Conservation (phyloP, 2,329 filamentous ascomycete genomes). For the Cladosporium cucumerinum region DNA sequence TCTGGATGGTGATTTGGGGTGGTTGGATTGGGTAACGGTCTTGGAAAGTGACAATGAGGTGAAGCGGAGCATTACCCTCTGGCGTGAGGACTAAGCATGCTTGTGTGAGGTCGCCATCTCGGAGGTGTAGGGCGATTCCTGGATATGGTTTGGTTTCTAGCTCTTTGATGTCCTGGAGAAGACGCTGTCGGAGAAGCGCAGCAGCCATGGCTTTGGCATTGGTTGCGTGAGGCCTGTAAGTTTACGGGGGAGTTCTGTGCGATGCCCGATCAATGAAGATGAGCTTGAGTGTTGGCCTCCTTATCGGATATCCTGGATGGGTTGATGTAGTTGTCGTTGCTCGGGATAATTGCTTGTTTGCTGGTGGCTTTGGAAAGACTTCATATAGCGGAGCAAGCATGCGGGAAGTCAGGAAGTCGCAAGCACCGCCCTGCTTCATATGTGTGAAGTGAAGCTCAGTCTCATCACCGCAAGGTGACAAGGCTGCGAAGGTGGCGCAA, state of each 20-base stretch:
- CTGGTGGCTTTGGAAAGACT: not conserved
- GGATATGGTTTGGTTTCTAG: constrained; percentile 24
- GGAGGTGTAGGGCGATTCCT: constrained; percentile 22
- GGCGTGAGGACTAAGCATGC: constrained; percentile 24
- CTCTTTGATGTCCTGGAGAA: constrained; percentile 24
- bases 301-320: not conserved
- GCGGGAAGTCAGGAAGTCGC: not conserved
- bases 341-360: not conserved
- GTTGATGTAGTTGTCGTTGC: not conserved
- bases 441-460: not conserved
- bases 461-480: not conserved
- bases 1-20: constrained; percentile 22
- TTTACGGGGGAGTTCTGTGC: not conserved
- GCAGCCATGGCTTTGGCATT: not conserved
- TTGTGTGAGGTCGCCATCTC: constrained; percentile 17
- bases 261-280: not conserved
- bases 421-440: not conserved
- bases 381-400: not conserved
- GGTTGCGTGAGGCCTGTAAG: not conserved
- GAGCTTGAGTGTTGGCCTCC: not conserved
- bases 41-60: constrained; percentile 22
- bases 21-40: constrained; percentile 20
- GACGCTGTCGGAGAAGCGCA: constrained; percentile 18
- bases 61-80: constrained; percentile 18
- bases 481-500: not conserved